phyloP scores from a whole-genome alignment of 768 basidiomycete genomes.

The Psilocybe cyanescens region DNA sequence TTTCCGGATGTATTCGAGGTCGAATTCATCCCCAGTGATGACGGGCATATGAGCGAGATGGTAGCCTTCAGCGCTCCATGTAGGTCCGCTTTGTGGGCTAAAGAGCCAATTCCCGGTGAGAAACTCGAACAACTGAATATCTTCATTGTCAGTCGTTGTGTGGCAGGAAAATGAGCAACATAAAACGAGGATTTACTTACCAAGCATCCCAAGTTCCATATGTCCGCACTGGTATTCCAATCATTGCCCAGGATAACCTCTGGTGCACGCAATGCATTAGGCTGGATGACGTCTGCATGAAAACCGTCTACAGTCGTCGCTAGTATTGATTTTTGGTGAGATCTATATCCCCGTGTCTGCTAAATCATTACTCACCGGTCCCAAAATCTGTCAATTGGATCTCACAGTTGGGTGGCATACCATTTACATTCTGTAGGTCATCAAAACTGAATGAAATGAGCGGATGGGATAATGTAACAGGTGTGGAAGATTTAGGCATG shows the following conservation, averaged over 20 bases:
- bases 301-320: conserved; percentile 9
- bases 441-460: too few species aligned
- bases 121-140: too few species aligned
- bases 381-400: conserved; percentile 5
- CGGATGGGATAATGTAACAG: too few species aligned
- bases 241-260: conserved; percentile 28
- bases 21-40: conserved; percentile 16
- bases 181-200: conserved; percentile 11
- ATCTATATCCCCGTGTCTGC: background rate
- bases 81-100: conserved; percentile 18
- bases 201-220: conserved; percentile 36
- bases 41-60: conserved; percentile 25
- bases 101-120: background rate
- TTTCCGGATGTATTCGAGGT: conserved; percentile 9
- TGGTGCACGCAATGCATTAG: conserved; percentile 29
- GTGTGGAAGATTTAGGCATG: too few species aligned
- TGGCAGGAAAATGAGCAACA: too few species aligned
- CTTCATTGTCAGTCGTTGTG: too few species aligned
- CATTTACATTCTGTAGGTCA: too few species aligned
- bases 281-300: conserved; percentile 23
- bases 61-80: conserved; percentile 21
- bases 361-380: background rate
- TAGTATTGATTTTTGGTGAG: background rate
- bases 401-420: too few species aligned
- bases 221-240: conserved; percentile 30